These are phyloP conservation scores for Trichoderma virens DNA, from an alignment of 495 filamentous ascomycete genomes.

Conservation along the genomic window DNA sequence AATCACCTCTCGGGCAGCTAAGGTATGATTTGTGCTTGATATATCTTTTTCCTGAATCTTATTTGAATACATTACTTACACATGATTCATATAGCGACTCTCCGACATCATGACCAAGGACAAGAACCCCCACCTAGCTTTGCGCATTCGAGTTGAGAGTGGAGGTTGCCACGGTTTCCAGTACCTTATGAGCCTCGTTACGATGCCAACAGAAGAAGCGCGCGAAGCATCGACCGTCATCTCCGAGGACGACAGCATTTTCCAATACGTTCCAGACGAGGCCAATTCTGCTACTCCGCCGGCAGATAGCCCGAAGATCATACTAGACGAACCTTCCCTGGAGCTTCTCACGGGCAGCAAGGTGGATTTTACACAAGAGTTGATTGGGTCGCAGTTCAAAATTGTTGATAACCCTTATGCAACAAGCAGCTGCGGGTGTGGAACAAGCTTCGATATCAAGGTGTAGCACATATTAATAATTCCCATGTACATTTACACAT, in stretches of 20 bases:
- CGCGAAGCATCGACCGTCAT: slow-evolving; percentile 22
- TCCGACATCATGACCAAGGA: slow-evolving; percentile 62
- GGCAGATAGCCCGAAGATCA: slow-evolving; percentile 57
- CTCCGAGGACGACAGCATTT: slow-evolving; percentile 69
- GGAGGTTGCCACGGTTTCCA: slow-evolving; percentile 98
- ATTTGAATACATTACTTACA: slow-evolving; percentile 3
- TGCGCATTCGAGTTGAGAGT: slow-evolving; percentile 83
- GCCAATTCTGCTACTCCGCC: slow-evolving; percentile 14
- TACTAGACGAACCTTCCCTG: slow-evolving; percentile 81
- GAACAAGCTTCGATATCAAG: slow-evolving; percentile 95
- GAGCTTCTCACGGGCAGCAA: slow-evolving; percentile 87
- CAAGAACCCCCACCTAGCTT: slow-evolving; percentile 69
- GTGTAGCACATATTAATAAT: slow-evolving; percentile 21
- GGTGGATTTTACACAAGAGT: slow-evolving; percentile 90
- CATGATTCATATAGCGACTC: slow-evolving; percentile 47
- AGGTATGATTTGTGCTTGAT: slow-evolving; percentile 43
- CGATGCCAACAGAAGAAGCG: slow-evolving; percentile 31
- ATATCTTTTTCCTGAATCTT: not conserved
- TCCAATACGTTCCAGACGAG: slow-evolving; percentile 28
- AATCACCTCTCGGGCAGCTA: slow-evolving; percentile 73
- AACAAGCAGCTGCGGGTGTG: slow-evolving; percentile 92
- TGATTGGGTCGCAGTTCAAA: slow-evolving; percentile 98
- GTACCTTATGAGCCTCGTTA: slow-evolving; percentile 83
- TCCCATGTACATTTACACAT: not conserved
- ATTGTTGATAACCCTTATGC: slow-evolving; percentile 87